phyloP scores from a whole-genome alignment of 2,329 filamentous ascomycete genomes.

The Phaeomoniella chlamydospora region DNA sequence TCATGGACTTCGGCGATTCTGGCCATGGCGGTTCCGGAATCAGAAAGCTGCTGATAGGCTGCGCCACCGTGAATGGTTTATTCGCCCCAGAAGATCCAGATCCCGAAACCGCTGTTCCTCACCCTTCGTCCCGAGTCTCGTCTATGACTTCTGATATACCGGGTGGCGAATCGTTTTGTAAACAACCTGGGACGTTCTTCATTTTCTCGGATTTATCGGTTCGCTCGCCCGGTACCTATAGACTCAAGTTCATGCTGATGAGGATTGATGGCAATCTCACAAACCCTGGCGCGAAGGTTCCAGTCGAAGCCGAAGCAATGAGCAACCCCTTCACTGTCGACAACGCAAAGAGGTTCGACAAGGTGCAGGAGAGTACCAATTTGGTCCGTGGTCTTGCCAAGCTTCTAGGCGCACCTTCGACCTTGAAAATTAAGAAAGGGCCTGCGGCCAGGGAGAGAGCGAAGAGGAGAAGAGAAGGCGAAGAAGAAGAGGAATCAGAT shows the following conservation, averaged over 20 bases:
- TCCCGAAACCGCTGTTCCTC: conserved; percentile 22
- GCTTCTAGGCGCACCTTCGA: neutral
- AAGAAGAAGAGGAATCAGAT: neutral
- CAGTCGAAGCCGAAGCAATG: conserved; percentile 5
- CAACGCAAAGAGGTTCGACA: conserved; percentile 14
- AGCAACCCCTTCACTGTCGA: conserved; percentile 11
- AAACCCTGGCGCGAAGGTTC: conserved; percentile 5
- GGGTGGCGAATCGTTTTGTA: conserved; percentile 3
- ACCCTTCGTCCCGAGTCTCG: conserved; percentile 13
- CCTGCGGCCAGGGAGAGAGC: neutral
- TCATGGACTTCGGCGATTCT: conserved; percentile 7
- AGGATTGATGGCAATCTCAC: conserved; percentile 12
- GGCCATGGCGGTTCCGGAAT: conserved; percentile 10
- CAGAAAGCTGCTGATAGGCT: conserved; percentile 9
- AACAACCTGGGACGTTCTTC: conserved; percentile 26
- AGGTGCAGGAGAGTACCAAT: conserved; percentile 12
- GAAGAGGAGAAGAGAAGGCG: neutral
- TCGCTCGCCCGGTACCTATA: conserved; percentile 27
- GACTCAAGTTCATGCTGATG: conserved; percentile 30
- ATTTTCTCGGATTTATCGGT: conserved; percentile 33
- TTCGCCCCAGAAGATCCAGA: conserved; percentile 27
- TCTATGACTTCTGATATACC: conserved; percentile 8
- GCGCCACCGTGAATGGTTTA: conserved; percentile 22
- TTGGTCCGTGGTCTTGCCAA: conserved; percentile 11
- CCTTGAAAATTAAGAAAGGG: neutral